Evolutionary conservation across 1,284 basidiomycete genomes (phyloP).

Genomic region (Ganoderma sp.): DNA sequence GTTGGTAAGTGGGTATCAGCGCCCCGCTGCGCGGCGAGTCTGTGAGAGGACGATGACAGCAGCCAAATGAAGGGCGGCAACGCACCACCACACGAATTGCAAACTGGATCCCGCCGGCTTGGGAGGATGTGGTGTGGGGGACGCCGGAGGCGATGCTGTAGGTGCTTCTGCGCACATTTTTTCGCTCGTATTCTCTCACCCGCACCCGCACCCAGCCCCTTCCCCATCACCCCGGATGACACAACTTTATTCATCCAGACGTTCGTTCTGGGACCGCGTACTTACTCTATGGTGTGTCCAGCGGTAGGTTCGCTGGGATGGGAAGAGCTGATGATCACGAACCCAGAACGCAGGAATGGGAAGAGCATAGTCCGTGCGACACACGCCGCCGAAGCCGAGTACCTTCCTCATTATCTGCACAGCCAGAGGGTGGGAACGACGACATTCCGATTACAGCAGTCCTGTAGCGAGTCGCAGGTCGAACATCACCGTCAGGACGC

Average conservation of each 20-base stretch:
- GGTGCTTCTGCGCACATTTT: constrained; percentile 15
- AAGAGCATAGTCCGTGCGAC: neutral
- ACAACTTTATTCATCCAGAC: constrained; percentile 18
- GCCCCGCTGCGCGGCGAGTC: constrained; percentile 2
- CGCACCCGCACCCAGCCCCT: neutral
- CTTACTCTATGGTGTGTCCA: neutral
- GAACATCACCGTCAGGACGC: neutral
- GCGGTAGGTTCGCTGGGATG: constrained; percentile 2
- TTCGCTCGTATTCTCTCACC: constrained; percentile 6
- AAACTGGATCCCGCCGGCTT: constrained; percentile 5
- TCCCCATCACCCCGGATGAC: constrained; percentile 24
- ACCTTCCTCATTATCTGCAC: constrained; percentile 6
- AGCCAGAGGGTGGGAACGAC: neutral
- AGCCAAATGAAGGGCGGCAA: constrained; percentile 16
- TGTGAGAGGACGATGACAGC: constrained; percentile 9
- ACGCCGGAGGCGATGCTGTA: constrained; percentile 31
- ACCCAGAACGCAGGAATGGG: constrained; percentile 8
- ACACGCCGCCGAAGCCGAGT: constrained; percentile 1
- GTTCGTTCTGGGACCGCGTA: constrained; percentile 9
- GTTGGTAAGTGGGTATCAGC: neutral
- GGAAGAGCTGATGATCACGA: constrained; percentile 8
- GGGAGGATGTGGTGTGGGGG: constrained; percentile 10
- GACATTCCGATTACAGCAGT: neutral
- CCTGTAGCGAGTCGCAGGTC: neutral
- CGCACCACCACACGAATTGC: neutral